phyloP scores from a whole-genome alignment of 176 grass and related monocot genomes.

The Eleusine indica region DNA sequence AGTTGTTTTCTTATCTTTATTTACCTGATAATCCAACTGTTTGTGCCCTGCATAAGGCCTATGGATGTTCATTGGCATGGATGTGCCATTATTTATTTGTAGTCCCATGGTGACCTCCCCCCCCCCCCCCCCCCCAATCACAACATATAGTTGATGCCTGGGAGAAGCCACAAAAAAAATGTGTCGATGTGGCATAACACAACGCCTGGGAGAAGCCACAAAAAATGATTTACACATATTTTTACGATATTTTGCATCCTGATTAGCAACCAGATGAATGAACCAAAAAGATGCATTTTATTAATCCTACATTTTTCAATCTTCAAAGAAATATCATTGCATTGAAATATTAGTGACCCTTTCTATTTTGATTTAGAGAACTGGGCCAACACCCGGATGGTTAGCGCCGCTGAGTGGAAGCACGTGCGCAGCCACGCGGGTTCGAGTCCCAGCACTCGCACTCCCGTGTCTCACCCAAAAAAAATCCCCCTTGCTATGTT shows the following conservation, averaged over 20 bases:
- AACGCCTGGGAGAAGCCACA: too few relatives aligned
- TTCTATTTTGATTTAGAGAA: neutral
- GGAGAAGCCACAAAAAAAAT: too few relatives aligned
- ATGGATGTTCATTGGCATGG: neutral
- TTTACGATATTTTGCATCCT: constrained; percentile 6
- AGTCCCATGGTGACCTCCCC: too few relatives aligned
- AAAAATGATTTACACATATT: neutral
- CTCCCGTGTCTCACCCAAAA: too few relatives aligned
- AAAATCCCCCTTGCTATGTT: too few relatives aligned
- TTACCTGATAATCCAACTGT: neutral
- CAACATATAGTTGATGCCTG: too few relatives aligned
- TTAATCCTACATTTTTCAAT: neutral
- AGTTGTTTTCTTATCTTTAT: neutral
- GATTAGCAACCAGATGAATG: neutral
- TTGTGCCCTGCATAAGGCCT: neutral
- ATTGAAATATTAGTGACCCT: neutral
- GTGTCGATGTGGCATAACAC: too few relatives aligned
- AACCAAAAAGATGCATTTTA: neutral
- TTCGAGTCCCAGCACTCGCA: too few relatives aligned
- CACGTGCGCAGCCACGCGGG: too few relatives aligned
- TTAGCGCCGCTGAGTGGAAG: too few relatives aligned
- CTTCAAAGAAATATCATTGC: neutral
- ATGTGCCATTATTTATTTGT: neutral
- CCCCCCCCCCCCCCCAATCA: too few relatives aligned
- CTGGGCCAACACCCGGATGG: too few relatives aligned